Evolutionary conservation across 1,284 basidiomycete genomes (phyloP).

Genomic region (Boletus semigastroideus): DNA sequence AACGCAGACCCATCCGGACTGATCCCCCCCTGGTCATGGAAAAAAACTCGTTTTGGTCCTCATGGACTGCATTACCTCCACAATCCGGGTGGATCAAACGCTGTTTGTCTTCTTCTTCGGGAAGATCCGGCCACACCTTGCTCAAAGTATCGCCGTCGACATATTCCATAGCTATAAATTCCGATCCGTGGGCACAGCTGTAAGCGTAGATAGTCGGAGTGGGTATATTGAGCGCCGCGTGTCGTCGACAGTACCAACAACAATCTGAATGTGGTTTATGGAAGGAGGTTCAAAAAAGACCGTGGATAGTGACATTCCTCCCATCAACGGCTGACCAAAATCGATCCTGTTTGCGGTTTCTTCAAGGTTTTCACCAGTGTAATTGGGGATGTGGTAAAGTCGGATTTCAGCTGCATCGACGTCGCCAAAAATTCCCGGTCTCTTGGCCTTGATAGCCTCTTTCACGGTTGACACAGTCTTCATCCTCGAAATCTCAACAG

Average conservation of each 20-base stretch:
- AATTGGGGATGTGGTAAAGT: too few relatives aligned
- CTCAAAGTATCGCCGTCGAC: background rate
- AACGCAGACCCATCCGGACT: slow-evolving; percentile 34
- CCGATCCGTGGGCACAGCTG: background rate
- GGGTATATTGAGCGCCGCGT: background rate
- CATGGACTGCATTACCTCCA: background rate
- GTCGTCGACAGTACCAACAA: background rate
- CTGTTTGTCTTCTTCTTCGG: background rate
- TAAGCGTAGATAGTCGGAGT: background rate
- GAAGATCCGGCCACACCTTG: background rate
- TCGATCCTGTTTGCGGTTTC: too few relatives aligned
- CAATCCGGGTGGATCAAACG: background rate
- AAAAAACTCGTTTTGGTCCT: background rate
- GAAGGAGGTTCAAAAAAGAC: too few relatives aligned
- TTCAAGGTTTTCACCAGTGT: too few relatives aligned
- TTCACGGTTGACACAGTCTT: too few relatives aligned
- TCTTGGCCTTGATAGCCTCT: too few relatives aligned
- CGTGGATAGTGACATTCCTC: too few relatives aligned
- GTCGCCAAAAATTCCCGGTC: too few relatives aligned
- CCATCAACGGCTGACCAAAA: too few relatives aligned
- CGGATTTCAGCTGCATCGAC: too few relatives aligned
- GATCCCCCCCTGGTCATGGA: background rate
- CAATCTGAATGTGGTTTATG: too few relatives aligned
- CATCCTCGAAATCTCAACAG: too few relatives aligned
- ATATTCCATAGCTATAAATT: background rate